Base-by-base conservation (phyloP, 306 rosid genomes). In the Geum urbanum region DNA sequence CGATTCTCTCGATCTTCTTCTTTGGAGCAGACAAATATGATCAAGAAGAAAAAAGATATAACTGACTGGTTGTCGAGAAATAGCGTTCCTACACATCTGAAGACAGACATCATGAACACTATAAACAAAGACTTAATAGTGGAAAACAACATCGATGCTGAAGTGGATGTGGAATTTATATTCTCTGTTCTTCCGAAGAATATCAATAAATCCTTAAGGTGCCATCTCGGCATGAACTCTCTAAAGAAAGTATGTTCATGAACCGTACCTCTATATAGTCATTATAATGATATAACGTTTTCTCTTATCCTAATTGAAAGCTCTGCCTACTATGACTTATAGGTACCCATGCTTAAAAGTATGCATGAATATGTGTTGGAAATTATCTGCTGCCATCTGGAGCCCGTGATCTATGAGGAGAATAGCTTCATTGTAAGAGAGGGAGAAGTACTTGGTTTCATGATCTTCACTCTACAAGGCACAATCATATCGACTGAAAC, bases 51-150 rank as follows among this genome's bases (percentile, higher is more conserved):
- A 5, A 20, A 8, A 1, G 9, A 39, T 3, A 16, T 61, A 39
- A 46, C 16, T 43, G 47, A 57, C 3, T 79, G 80, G 83, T n/a
- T 71, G 61, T 12, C 48, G 19, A 69, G 58, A 47, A 62, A 79
- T 51, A 54, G 51, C 6, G 73, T 79, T 63, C 80, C 77, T 0
- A 48, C 37, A 15, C 53, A 70, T 10, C 39, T 56, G 43, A 74
- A 67, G 80, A 60, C 7, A 2, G 37, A 16, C 40, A 71, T 79
- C 24, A 58, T 56, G 63, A 18, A 15, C 43, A 70, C 37, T 3
- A 53, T 66, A 47, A 37, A 66, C 40, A 6, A 39, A 45, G 52
- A 47, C 13, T 64, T 5, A 12, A 0, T 40, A 1, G 24, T 63
- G 62, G 20, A 14, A 9, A 40, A 19, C 20, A 71, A 76, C 27